Evolutionary conservation across 2,329 filamentous ascomycete genomes (phyloP).

Genomic region (Aspergillus unguis): DNA sequence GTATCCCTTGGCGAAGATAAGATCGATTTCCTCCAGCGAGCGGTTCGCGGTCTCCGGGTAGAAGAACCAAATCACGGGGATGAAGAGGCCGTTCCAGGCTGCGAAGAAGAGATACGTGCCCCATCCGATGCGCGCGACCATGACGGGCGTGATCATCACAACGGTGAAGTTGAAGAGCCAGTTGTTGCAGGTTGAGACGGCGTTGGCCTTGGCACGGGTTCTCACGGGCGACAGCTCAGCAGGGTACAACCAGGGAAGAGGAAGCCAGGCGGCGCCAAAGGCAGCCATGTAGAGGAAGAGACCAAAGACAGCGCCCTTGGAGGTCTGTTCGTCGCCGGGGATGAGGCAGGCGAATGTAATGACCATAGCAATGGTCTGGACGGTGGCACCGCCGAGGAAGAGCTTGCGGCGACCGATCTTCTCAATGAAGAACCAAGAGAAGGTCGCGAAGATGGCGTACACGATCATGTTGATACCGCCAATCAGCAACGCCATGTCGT

Average conservation of each 20-base stretch:
- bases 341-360: slow-evolving; percentile 42
- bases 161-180: slow-evolving; percentile 57
- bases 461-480: slow-evolving; percentile 53
- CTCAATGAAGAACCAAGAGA: slow-evolving; percentile 51
- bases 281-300: slow-evolving; percentile 68
- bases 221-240: slow-evolving; percentile 55
- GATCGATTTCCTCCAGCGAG: slow-evolving; percentile 44
- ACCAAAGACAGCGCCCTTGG: slow-evolving; percentile 52
- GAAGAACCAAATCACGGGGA: slow-evolving; percentile 54
- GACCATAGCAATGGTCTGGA: slow-evolving; percentile 39
- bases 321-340: slow-evolving; percentile 20
- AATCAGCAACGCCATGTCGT: slow-evolving; percentile 49
- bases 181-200: slow-evolving; percentile 53
- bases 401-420: slow-evolving; percentile 47
- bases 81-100: slow-evolving; percentile 43
- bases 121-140: slow-evolving; percentile 40
- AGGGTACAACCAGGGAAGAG: slow-evolving; percentile 57
- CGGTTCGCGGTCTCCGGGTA: slow-evolving; percentile 51
- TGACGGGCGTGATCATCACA: slow-evolving; percentile 50
- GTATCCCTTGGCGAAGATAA: slow-evolving; percentile 46
- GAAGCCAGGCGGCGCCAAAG: slow-evolving; percentile 64
- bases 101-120: slow-evolving; percentile 47
- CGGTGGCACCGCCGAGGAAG: slow-evolving; percentile 38
- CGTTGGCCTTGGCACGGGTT: slow-evolving; percentile 56
- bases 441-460: slow-evolving; percentile 40